phyloP scores from a whole-genome alignment of 139 green algal species.

The Limnomonas spitsbergensis region DNA sequence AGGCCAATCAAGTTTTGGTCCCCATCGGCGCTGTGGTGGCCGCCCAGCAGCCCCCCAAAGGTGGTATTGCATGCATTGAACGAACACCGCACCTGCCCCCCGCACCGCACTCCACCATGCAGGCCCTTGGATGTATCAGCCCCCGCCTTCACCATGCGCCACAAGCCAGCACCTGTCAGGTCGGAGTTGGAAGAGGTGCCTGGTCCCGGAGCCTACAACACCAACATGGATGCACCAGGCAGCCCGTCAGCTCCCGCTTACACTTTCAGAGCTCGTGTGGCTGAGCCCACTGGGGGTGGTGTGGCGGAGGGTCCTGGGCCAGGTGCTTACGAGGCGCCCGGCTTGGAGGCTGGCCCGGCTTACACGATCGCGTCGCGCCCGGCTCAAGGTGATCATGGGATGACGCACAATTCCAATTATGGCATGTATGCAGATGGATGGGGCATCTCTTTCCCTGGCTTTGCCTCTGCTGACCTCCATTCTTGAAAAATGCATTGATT shows the following conservation, averaged over 20 bases:
- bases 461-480: no score
- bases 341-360: constrained; percentile 12
- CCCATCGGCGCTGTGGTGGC: no score
- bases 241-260: constrained; percentile 20
- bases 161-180: not conserved
- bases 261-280: not conserved
- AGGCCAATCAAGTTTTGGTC: no score
- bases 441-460: no score
- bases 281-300: no score
- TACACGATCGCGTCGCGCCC: constrained; percentile 24
- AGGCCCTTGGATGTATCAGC: not conserved
- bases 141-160: constrained; percentile 15
- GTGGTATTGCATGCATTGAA: no score
- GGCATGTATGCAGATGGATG: no score
- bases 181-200: not conserved
- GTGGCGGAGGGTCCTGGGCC: constrained; percentile 5
- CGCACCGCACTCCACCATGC: no score
- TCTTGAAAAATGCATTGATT: no score
- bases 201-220: constrained; percentile 9
- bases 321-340: not conserved
- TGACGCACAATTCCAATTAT: no score
- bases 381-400: not conserved
- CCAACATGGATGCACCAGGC: not conserved
- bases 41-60: no score
- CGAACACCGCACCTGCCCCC: no score